Evolutionary conservation across 306 rosid species (phyloP), one percentile per base, ranked within the genome.

Genomic region (Ormosia emarginata): DNA sequence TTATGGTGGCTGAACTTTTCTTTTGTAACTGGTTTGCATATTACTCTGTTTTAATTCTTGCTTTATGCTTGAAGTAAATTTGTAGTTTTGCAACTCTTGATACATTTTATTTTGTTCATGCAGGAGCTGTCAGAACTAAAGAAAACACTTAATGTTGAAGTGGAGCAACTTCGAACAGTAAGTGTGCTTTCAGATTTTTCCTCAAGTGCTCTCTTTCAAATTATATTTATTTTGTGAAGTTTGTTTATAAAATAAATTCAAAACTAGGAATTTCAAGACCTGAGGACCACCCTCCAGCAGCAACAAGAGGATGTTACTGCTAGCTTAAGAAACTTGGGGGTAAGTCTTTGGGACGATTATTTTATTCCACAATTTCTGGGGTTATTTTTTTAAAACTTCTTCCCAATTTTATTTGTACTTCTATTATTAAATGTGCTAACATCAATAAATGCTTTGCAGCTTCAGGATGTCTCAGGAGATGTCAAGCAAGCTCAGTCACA

Each of bases 271-370:
- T 93, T 96, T 71, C 90, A 89, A 96, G 97, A 92, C 66, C 89
- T 93, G 82, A 91, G 97, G 89, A 91, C 93, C 64, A 92, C 97
- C 80, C 97, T 96, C 82, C 97, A 90, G 83, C 97, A 93, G 85
- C 97, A 96, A 81, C 97, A 94, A 79, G 99, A 96, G 71, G 99
- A 96, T 90, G 99, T 96, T 50, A 82, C 93, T 57, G 79, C 97
- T 44, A 93, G 93, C 85, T 90, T 96, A 52, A 88, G 78, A 81
- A 93, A 85, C 87, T 81, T 93, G 79, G 94, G 97, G 79, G 98
- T 95, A 78, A 81, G 90, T 85, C 66, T 67, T 79, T 29, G 6
- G 40, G 50, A 56, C 52, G 46, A 33, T 70, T n/a, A n/a, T 73
- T 80, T 76, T 11, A 50, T 43, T 53, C 56, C 17, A 50, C 56